Evolutionary conservation across 148 eudicot genomes (phyloP).

Genomic region (Arctostaphylos glauca): DNA sequence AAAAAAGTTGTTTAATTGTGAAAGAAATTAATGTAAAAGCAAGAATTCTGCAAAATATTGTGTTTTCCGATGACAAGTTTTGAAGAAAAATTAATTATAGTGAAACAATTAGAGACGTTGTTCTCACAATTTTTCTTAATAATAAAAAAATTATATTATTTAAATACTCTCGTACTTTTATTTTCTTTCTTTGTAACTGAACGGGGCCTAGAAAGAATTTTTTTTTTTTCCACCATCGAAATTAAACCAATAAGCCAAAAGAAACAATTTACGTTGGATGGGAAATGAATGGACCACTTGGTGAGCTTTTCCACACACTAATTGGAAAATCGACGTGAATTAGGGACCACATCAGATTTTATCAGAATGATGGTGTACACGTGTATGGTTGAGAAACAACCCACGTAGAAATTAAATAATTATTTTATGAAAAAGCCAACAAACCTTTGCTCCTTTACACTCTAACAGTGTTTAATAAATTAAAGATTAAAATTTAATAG

Average conservation of each 20-base stretch:
- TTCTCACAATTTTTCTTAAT: too few relatives aligned
- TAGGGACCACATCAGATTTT: conserved; percentile 8
- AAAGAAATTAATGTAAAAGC: too few relatives aligned
- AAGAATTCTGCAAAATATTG: too few relatives aligned
- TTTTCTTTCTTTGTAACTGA: too few relatives aligned
- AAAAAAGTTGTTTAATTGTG: too few relatives aligned
- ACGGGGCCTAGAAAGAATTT: not conserved
- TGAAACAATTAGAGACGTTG: too few relatives aligned
- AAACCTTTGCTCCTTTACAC: conserved; percentile 24
- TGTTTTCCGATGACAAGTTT: too few relatives aligned
- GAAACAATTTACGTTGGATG: not conserved
- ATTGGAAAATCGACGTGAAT: not conserved
- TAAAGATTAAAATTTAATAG: not conserved
- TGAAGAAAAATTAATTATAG: too few relatives aligned
- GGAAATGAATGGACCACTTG: not conserved
- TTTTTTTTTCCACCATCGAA: not conserved
- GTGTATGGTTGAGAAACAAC: not conserved
- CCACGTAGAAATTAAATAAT: conserved; percentile 21
- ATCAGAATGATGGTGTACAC: conserved; percentile 8
- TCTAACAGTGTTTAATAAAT: not conserved
- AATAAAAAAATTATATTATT: too few relatives aligned
- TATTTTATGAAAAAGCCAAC: conserved; percentile 23
- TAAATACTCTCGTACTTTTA: too few relatives aligned
- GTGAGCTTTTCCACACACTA: conserved; percentile 7
- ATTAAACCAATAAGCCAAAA: not conserved